Evolutionary conservation across 257 asterid species (phyloP).

Genomic region (Forsythia suspensa): DNA sequence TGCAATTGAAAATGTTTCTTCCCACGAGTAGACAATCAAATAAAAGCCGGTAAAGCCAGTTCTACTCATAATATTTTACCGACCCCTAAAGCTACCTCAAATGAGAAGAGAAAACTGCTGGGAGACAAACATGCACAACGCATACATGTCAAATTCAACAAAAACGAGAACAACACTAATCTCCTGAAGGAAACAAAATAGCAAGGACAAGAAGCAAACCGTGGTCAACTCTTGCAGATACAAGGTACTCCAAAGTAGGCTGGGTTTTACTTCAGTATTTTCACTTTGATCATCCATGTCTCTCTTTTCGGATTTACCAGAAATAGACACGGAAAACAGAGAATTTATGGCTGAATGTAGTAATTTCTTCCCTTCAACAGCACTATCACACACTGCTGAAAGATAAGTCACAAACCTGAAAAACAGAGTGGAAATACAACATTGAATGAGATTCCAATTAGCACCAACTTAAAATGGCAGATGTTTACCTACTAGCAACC

Average conservation of each 20-base stretch:
- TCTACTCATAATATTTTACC: background rate
- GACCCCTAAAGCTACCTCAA: too few species aligned
- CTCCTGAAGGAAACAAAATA: background rate
- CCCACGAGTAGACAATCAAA: background rate
- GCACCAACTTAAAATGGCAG: conserved; percentile 5
- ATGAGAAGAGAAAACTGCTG: background rate
- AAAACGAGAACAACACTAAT: background rate
- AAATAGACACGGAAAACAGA: conserved; percentile 47
- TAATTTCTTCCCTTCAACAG: conserved; percentile 66
- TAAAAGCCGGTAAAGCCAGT: background rate
- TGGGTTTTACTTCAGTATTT: conserved; percentile 53
- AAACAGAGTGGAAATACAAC: conserved; percentile 20
- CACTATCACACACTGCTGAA: conserved; percentile 63
- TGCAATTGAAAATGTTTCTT: background rate
- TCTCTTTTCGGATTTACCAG: conserved; percentile 34
- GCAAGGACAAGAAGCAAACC: conserved; percentile 44
- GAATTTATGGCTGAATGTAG: conserved; percentile 62
- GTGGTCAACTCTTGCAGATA: conserved; percentile 62
- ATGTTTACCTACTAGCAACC: background rate
- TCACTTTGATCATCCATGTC: conserved; percentile 31
- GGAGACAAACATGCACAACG: background rate
- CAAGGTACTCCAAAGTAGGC: conserved; percentile 73
- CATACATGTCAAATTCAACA: background rate
- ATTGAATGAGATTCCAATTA: conserved; percentile 19
- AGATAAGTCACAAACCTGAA: conserved; percentile 80